Percentiles rank a stretch among this genome's conserved stretches.
phyloP scores from a whole-genome alignment of 768 basidiomycete species.

The Daedaleopsis nitida region DNA sequence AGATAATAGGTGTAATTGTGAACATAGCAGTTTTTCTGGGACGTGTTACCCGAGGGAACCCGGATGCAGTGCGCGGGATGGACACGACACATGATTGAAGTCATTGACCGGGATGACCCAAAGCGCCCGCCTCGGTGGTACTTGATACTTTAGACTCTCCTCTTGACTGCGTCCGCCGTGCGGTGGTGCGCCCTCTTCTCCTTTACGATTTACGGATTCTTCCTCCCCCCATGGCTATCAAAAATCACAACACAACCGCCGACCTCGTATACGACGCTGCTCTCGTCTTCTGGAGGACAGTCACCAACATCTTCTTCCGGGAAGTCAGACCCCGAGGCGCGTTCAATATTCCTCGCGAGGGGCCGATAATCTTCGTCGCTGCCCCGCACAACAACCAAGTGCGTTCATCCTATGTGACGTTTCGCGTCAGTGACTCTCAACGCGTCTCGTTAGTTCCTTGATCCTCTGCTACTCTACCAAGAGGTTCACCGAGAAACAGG shows the following conservation, averaged over 20 bases:
- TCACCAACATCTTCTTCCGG: conserved; percentile 94
- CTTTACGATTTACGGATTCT: neutral
- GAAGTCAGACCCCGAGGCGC: conserved; percentile 93
- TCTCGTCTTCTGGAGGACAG: conserved; percentile 80
- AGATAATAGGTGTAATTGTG: conserved; percentile 12
- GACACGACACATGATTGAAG: conserved; percentile 16
- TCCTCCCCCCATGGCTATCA: conserved; percentile 2
- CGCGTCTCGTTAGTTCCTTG: conserved; percentile 69
- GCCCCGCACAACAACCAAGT: conserved; percentile 33
- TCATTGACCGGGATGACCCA: neutral
- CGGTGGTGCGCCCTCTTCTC: neutral
- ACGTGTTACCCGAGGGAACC: neutral
- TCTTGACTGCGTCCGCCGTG: conserved; percentile 3
- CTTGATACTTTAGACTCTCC: neutral
- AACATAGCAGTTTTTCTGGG: conserved; percentile 1
- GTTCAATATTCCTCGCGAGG: conserved; percentile 89
- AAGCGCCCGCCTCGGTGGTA: neutral
- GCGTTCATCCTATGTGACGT: conserved; percentile 44
- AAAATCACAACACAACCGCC: conserved; percentile 5
- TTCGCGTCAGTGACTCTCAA: conserved; percentile 48
- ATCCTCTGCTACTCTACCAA: conserved; percentile 79
- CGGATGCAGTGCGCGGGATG: too few species aligned
- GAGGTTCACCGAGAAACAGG: conserved; percentile 83
- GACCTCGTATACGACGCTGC: conserved; percentile 65
- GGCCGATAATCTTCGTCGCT: conserved; percentile 66